phyloP scores from a whole-genome alignment of 768 basidiomycete species.

The Russula brevipes region DNA sequence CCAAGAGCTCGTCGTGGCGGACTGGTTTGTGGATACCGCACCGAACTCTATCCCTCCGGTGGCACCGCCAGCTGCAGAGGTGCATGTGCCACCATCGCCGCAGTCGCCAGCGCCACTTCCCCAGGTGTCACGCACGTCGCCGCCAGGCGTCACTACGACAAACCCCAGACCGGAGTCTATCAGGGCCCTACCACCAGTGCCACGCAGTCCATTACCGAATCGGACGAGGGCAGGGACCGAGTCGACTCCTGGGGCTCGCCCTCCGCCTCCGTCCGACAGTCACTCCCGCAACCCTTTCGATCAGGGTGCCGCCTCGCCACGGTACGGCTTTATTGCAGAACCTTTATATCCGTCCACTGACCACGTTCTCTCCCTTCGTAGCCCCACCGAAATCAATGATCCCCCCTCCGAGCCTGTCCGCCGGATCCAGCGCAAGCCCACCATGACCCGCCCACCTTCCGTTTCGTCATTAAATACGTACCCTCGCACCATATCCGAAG shows the following conservation, averaged over 20 bases:
- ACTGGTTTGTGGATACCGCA: not conserved
- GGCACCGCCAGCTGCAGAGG: not conserved
- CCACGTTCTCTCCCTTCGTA: conserved; percentile 1
- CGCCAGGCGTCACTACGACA: not conserved
- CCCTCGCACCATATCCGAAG: conserved; percentile 23
- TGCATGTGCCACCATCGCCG: conserved; percentile 1
- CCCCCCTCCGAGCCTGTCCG: conserved; percentile 15
- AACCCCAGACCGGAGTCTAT: conserved; percentile 5
- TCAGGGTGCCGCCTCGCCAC: conserved; percentile 37
- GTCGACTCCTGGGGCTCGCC: conserved; percentile 26
- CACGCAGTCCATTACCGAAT: conserved; percentile 18
- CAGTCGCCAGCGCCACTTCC: conserved; percentile 1
- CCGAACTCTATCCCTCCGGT: not conserved
- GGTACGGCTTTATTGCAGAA: conserved; percentile 32
- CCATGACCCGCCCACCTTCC: conserved; percentile 23
- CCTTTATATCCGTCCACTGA: not conserved
- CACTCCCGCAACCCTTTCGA: conserved; percentile 37
- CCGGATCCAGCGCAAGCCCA: conserved; percentile 25
- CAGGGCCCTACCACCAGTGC: conserved; percentile 13
- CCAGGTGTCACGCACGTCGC: not conserved
- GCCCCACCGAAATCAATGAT: conserved; percentile 22
- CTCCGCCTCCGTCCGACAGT: conserved; percentile 18
- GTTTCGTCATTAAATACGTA: conserved; percentile 13
- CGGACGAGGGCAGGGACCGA: conserved; percentile 21
- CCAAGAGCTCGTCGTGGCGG: conserved; percentile 32